These are phyloP conservation scores for Aspergillus cavernicola DNA, from an alignment of 495 filamentous ascomycete genomes.

Conservation along the genomic window DNA sequence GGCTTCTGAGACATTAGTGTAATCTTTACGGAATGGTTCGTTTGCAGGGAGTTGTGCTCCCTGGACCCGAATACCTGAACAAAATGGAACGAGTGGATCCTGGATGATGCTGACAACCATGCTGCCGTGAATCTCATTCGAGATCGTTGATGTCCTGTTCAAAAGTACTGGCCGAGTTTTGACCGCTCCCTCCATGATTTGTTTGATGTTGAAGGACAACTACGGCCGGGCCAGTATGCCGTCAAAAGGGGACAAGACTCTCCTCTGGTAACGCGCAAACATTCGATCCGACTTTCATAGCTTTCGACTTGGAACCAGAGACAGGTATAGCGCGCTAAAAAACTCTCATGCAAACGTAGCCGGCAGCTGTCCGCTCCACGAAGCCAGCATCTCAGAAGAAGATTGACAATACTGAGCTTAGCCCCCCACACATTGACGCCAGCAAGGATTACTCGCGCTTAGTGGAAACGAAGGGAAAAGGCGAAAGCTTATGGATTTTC, in stretches of 20 bases:
- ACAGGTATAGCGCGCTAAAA: constrained; percentile 4
- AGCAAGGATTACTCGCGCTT: background rate
- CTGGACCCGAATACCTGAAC: constrained; percentile 5
- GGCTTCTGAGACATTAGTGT: constrained; percentile 19
- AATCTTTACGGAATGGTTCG: constrained; percentile 10
- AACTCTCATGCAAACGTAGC: constrained; percentile 22
- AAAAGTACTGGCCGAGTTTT: constrained; percentile 22
- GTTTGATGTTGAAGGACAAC: constrained; percentile 17
- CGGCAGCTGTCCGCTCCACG: constrained; percentile 18
- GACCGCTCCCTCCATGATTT: constrained; percentile 15
- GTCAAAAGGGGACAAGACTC: constrained; percentile 2
- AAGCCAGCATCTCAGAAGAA: background rate
- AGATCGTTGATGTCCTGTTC: constrained; percentile 6
- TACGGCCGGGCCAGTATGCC: constrained; percentile 16
- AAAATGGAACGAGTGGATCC: background rate
- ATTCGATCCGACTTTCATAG: constrained; percentile 9
- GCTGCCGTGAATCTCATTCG: constrained; percentile 3
- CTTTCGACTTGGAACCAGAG: constrained; percentile 9
- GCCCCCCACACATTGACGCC: background rate
- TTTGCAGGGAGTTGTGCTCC: constrained; percentile 15
- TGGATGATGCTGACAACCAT: constrained; percentile 2
- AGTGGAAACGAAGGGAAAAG: background rate
- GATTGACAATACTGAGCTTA: background rate
- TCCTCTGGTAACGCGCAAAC: constrained; percentile 17
- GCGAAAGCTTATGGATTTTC: constrained; percentile 8